These are phyloP conservation scores for Fragaria ananassa DNA, from an alignment of 306 rosid genomes.

Conservation along the genomic window DNA sequence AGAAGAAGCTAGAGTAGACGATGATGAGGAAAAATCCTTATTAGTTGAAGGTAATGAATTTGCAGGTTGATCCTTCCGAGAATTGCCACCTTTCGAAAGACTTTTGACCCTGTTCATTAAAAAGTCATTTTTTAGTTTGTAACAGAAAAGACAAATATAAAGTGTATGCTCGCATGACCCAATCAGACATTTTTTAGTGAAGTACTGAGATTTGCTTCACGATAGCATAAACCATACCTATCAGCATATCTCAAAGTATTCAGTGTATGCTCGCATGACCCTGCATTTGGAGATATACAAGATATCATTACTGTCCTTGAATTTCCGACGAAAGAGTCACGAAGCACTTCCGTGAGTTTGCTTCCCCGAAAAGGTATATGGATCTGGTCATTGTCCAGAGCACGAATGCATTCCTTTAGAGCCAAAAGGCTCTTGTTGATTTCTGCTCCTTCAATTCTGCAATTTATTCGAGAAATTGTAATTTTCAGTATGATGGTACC, in stretches of 20 bases:
- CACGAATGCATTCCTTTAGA: constrained; percentile 95
- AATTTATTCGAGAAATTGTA: background rate
- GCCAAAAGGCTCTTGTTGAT: constrained; percentile 97
- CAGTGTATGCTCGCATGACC: constrained; percentile 94
- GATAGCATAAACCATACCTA: constrained; percentile 47
- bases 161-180: no score
- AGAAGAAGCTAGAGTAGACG: constrained; percentile 47
- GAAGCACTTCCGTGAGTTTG: constrained; percentile 98
- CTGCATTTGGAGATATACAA: constrained; percentile 97
- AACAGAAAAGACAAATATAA: background rate
- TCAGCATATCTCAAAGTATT: constrained; percentile 98
- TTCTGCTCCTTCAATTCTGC: constrained; percentile 98
- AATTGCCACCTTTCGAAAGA: constrained; percentile 83
- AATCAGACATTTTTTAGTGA: background rate
- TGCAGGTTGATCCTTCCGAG: constrained; percentile 71
- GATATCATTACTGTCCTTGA: constrained; percentile 97
- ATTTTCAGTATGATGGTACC: background rate
- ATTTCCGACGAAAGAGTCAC: constrained; percentile 97
- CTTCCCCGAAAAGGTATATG: constrained; percentile 98
- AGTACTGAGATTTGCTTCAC: constrained; percentile 19
- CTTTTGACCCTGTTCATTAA: constrained; percentile 78
- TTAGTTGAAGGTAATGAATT: constrained; percentile 40
- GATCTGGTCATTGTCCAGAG: constrained; percentile 96
- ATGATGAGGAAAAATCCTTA: constrained; percentile 61
- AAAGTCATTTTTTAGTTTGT: constrained; percentile 27